Conservation (phyloP, 345 rosid genomes). For the Kernera saxatilis region DNA sequence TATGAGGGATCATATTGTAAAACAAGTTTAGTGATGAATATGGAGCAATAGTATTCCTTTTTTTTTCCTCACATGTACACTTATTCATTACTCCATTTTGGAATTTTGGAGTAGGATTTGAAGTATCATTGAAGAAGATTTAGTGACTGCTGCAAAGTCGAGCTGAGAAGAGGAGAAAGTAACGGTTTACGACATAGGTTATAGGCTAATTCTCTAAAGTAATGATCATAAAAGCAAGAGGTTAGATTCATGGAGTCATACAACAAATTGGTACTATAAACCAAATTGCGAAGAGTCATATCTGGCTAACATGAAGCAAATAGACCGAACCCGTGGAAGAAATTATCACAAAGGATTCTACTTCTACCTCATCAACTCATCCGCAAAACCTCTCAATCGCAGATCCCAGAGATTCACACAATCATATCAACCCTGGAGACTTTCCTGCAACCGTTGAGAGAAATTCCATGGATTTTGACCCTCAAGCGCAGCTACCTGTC, state of each 20-base stretch:
- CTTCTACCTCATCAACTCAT: slow-evolving; percentile 14
- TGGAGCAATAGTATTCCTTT: too few relatives aligned
- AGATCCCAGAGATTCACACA: not conserved
- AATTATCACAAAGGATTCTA: slow-evolving; percentile 19
- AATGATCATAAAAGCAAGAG: slow-evolving; percentile 1
- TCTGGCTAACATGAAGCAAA: not conserved
- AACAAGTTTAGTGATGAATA: too few relatives aligned
- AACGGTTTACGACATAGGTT: too few relatives aligned
- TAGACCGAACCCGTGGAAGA: slow-evolving; percentile 15
- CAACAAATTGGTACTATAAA: not conserved
- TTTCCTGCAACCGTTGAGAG: slow-evolving; percentile 2
- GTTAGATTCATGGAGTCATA: slow-evolving; percentile 8
- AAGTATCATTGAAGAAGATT: too few relatives aligned
- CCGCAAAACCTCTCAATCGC: not conserved
- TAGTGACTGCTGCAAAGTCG: too few relatives aligned
- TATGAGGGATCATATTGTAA: too few relatives aligned
- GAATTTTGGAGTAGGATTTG: too few relatives aligned
- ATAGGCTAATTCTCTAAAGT: not conserved
- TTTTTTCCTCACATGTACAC: too few relatives aligned
- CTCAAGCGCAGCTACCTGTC: slow-evolving; percentile 3
- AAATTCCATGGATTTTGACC: not conserved
- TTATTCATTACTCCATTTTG: too few relatives aligned
- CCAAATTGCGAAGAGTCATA: not conserved
- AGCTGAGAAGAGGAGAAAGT: too few relatives aligned
- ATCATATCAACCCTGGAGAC: not conserved